These are phyloP conservation scores for Avena insularis DNA, from an alignment of 176 grass and related monocot species.

Conservation along the genomic window DNA sequence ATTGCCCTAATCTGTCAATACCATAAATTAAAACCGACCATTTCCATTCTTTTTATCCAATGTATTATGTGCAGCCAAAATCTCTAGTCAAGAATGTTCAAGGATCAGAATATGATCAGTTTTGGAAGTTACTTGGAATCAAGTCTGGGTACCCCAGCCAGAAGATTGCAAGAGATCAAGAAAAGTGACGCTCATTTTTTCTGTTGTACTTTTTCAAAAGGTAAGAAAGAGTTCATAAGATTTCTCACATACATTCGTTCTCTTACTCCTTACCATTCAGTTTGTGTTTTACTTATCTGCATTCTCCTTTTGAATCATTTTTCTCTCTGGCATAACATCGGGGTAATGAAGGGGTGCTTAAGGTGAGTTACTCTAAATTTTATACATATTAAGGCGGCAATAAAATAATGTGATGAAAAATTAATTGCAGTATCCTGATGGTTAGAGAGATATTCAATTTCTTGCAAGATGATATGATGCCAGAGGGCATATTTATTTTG, in stretches of 20 bases:
- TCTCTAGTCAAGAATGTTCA: conserved; percentile 87
- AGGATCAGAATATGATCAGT: conserved; percentile 94
- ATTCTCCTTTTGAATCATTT: conserved; percentile 36
- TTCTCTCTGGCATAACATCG: conserved; percentile 41
- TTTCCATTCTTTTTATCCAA: conserved; percentile 36
- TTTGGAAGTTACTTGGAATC: conserved; percentile 88
- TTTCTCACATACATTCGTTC: conserved; percentile 16
- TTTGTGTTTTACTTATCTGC: conserved; percentile 40
- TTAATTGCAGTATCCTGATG: conserved; percentile 47
- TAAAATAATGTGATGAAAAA: conserved; percentile 9
- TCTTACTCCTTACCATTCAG: conserved; percentile 39
- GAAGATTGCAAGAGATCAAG: conserved; percentile 79
- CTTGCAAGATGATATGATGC: conserved; percentile 97
- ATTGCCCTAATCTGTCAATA: conserved; percentile 21
- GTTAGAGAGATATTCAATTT: conserved; percentile 99
- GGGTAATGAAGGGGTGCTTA: conserved; percentile 75
- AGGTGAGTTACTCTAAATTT: conserved; percentile 63
- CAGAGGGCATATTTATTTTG: conserved; percentile 92
- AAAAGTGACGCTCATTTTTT: conserved; percentile 90
- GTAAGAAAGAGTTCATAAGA: conserved; percentile 50
- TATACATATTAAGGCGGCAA: background rate
- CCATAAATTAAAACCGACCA: background rate
- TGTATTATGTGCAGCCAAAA: conserved; percentile 79
- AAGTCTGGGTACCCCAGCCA: conserved; percentile 94
- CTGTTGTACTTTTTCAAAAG: conserved; percentile 86